Percentiles rank a stretch among this genome's conserved stretches.
These are phyloP conservation scores for Nannizzia gypsea DNA, from an alignment of 2,329 filamentous ascomycete species.

Conservation along the genomic window DNA sequence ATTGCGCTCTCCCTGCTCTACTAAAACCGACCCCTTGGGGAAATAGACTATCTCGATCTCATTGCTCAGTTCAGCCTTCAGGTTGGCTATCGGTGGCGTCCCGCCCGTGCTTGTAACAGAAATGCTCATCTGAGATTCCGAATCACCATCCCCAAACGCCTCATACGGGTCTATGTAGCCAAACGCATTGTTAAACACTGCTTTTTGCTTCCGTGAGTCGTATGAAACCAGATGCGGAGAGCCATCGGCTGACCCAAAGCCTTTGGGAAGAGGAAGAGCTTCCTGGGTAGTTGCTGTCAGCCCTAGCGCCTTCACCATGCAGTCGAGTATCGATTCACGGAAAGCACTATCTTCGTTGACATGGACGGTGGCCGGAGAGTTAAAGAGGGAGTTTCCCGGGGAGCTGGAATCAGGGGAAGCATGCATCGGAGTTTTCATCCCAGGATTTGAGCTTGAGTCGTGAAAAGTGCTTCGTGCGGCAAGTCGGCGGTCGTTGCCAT, in stretches of 20 bases:
- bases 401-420: neutral
- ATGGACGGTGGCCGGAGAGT: conserved; percentile 24
- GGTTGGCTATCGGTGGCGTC: conserved; percentile 50
- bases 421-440: conserved; percentile 6
- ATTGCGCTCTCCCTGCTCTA: conserved; percentile 94
- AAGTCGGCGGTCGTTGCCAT: conserved; percentile 19
- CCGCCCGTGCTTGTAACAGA: conserved; percentile 54
- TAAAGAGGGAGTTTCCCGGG: conserved; percentile 2
- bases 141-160: conserved; percentile 60
- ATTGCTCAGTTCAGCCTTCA: conserved; percentile 71
- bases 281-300: conserved; percentile 55
- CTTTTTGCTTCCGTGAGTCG: conserved; percentile 68
- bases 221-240: conserved; percentile 77
- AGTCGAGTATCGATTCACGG: conserved; percentile 79
- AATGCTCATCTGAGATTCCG: conserved; percentile 62
- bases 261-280: conserved; percentile 44
- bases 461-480: conserved; percentile 9
- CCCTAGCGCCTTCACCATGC: conserved; percentile 89
- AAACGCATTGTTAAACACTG: conserved; percentile 75
- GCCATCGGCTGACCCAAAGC: conserved; percentile 61
- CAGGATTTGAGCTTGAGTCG: conserved; percentile 8
- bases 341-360: conserved; percentile 67
- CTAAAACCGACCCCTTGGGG: conserved; percentile 81
- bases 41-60: conserved; percentile 98
- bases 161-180: conserved; percentile 82